A percentile compares a stretch with the other conserved stretches of the same genome.
Evolutionary conservation across 805 yeast genomes (phyloP).

Genomic region (Saturnispora quitensis): DNA sequence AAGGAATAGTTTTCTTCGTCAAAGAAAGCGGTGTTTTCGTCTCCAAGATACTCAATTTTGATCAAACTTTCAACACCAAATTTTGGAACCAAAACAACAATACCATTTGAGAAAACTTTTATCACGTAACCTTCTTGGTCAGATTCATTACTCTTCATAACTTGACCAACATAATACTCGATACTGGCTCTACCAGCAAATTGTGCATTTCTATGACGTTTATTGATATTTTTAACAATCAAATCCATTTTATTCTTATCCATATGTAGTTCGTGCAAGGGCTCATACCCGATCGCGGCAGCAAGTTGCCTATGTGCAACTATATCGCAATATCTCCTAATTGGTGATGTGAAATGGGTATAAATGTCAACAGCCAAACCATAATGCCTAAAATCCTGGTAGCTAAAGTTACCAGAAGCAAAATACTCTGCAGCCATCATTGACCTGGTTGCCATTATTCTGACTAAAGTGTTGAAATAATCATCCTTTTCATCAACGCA

Average conservation of each 20-base stretch:
- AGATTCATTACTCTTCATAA: slow-evolving; percentile 75
- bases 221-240: slow-evolving; percentile 82
- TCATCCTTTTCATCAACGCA: slow-evolving; percentile 78
- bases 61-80: slow-evolving; percentile 94
- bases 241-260: slow-evolving; percentile 86
- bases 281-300: slow-evolving; percentile 94
- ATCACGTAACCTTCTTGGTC: slow-evolving; percentile 85
- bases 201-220: slow-evolving; percentile 94
- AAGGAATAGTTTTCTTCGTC: slow-evolving; percentile 74
- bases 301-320: slow-evolving; percentile 97
- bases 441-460: slow-evolving; percentile 97
- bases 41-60: slow-evolving; percentile 66
- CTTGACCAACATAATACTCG: slow-evolving; percentile 97
- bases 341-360: slow-evolving; percentile 98
- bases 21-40: slow-evolving; percentile 51
- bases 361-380: slow-evolving; percentile 96
- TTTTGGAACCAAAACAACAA: slow-evolving; percentile 89
- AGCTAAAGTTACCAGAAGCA: slow-evolving; percentile 81
- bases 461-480: slow-evolving; percentile 83
- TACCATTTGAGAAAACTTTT: slow-evolving; percentile 88
- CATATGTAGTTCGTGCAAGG: slow-evolving; percentile 69
- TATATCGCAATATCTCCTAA: slow-evolving; percentile 95
- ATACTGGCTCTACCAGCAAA: slow-evolving; percentile 98
- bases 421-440: slow-evolving; percentile 99
- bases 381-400: slow-evolving; percentile 89